Conservation (phyloP, 2,329 filamentous ascomycete species). For the Chaetomium sp. region DNA sequence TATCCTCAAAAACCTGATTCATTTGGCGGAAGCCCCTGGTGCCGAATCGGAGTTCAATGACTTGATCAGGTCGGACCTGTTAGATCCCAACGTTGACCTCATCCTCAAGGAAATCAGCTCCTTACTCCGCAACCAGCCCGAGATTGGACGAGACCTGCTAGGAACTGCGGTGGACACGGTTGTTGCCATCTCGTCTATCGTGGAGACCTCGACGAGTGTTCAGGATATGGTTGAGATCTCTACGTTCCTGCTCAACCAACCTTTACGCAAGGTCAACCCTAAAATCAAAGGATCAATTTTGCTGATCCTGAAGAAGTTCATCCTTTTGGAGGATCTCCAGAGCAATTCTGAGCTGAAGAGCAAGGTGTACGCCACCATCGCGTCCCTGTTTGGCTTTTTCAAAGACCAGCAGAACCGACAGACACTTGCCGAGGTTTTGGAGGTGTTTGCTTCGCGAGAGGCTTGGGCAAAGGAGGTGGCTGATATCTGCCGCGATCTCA, state of each 20-base stretch:
- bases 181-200: conserved; percentile 65
- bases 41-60: conserved; percentile 51
- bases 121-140: conserved; percentile 53
- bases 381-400: conserved; percentile 84
- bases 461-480: conserved; percentile 56
- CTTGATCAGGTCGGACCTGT: conserved; percentile 47
- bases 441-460: conserved; percentile 62
- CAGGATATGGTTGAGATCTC: conserved; percentile 74
- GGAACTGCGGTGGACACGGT: conserved; percentile 74
- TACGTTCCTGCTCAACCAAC: conserved; percentile 75
- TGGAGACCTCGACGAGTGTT: conserved; percentile 62
- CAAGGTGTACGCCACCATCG: conserved; percentile 65
- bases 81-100: conserved; percentile 51
- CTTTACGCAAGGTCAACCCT: conserved; percentile 74
- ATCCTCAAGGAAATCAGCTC: conserved; percentile 62
- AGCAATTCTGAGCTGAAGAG: conserved; percentile 52
- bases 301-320: conserved; percentile 72
- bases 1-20: conserved; percentile 65
- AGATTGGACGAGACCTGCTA: conserved; percentile 65
- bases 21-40: conserved; percentile 49
- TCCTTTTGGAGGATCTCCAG: conserved; percentile 56
- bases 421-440: conserved; percentile 65
- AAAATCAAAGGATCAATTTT: conserved; percentile 77
- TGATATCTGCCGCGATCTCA: conserved; percentile 67
- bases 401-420: conserved; percentile 71